Evolutionary conservation across 495 filamentous ascomycete species (phyloP).

Genomic region (Aspergillus biplanus): DNA sequence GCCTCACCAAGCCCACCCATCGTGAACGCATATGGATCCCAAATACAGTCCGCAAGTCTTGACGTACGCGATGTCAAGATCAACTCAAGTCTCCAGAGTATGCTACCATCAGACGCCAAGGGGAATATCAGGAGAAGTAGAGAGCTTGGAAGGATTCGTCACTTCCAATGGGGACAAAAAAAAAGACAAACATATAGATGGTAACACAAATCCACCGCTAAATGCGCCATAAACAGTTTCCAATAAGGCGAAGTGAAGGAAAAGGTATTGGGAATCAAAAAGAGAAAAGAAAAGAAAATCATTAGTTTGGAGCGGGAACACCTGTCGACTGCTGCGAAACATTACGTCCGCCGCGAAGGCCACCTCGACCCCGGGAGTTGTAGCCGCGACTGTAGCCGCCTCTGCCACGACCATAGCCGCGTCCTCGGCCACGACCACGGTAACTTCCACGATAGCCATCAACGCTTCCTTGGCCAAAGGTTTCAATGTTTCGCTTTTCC

Average conservation of each 20-base stretch:
- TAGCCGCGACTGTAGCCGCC: conserved; percentile 60
- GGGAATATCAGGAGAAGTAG: conserved; percentile 24
- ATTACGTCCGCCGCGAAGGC: conserved; percentile 41
- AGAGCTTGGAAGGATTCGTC: conserved; percentile 24
- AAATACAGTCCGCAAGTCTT: conserved; percentile 24
- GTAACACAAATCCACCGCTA: conserved; percentile 36
- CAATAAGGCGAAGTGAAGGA: conserved; percentile 19
- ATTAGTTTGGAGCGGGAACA: conserved; percentile 44
- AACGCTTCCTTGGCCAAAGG: conserved; percentile 97
- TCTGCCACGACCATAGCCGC: conserved; percentile 58
- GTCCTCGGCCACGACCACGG: conserved; percentile 68
- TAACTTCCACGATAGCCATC: conserved; percentile 82
- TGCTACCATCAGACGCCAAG: conserved; percentile 32
- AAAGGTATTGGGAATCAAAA: conserved; percentile 6
- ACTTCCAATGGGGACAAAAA: conserved; percentile 25
- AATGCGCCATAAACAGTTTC: conserved; percentile 24
- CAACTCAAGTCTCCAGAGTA: conserved; percentile 25
- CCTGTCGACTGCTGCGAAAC: conserved; percentile 44
- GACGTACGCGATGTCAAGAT: conserved; percentile 13
- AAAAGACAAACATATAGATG: conserved; percentile 18
- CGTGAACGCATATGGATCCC: conserved; percentile 24
- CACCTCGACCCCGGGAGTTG: conserved; percentile 41
- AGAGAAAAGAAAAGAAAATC: conserved; percentile 3
- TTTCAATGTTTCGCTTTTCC: conserved; percentile 94
- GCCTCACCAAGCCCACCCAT: conserved; percentile 28